These are phyloP conservation scores for Colletotrichum siamense DNA, from an alignment of 2,329 filamentous ascomycete genomes.

Conservation along the genomic window DNA sequence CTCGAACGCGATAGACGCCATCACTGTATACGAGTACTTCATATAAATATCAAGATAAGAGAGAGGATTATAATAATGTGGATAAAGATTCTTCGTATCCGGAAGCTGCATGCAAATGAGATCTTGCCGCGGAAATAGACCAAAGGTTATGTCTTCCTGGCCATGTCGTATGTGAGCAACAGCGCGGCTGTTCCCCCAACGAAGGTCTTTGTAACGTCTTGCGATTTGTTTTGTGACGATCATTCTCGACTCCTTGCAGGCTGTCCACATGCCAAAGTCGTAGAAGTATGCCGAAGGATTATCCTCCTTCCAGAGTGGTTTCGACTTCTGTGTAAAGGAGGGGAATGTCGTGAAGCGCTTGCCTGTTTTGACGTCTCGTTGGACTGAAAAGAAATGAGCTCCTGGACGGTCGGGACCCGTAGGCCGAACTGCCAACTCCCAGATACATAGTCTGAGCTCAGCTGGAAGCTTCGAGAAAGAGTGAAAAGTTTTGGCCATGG, in stretches of 20 bases:
- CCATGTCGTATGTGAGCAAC: not conserved
- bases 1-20: not conserved
- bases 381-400: not conserved
- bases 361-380: not conserved
- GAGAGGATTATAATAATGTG: fast-evolving
- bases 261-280: conserved; percentile 3
- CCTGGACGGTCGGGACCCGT: not conserved
- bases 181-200: not conserved
- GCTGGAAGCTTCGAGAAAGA: not conserved
- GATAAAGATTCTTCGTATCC: not conserved
- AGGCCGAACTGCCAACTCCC: not conserved
- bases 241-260: not conserved
- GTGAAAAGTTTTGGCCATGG: not conserved
- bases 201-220: not conserved
- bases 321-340: not conserved
- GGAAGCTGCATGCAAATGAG: not conserved
- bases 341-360: not conserved
- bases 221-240: not conserved
- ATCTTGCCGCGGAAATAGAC: not conserved
- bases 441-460: not conserved
- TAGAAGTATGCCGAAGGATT: not conserved
- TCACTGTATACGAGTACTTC: too few species aligned
- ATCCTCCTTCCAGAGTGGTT: not conserved
- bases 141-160: not conserved
- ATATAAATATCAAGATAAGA: not conserved